phyloP scores from a whole-genome alignment of 805 yeast genomes.

The Wickerhamiella bombiphila region DNA sequence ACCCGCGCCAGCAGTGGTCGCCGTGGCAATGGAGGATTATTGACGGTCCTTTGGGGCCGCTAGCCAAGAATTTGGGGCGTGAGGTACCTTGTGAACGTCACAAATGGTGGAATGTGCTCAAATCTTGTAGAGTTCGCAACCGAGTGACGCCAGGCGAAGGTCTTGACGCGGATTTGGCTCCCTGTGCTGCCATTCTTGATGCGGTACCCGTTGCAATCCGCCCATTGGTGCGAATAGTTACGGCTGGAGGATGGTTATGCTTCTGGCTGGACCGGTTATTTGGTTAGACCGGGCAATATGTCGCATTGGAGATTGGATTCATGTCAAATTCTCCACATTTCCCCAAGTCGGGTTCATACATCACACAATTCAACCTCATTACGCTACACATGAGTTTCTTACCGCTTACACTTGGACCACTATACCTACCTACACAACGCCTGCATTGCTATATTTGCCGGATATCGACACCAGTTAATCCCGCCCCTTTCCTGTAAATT shows the following conservation, averaged over 20 bases:
- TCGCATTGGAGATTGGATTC: no score
- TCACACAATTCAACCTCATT: no score
- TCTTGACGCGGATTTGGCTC: constrained; percentile 33
- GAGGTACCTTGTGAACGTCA: constrained; percentile 62
- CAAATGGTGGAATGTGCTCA: constrained; percentile 88
- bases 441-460: no score
- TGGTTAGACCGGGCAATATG: constrained; percentile 16
- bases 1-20: constrained; percentile 73
- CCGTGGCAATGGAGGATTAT: constrained; percentile 83
- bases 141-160: constrained; percentile 75
- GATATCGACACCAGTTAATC: no score
- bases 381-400: no score
- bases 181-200: constrained; percentile 12
- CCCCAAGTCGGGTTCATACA: no score
- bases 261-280: constrained; percentile 46
- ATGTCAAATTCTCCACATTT: no score
- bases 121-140: constrained; percentile 64
- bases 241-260: constrained; percentile 33
- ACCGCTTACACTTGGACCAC: no score
- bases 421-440: no score
- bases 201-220: constrained; percentile 9
- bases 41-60: constrained; percentile 88
- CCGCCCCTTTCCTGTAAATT: no score
- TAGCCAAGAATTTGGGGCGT: constrained; percentile 59
- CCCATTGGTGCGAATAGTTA: constrained; percentile 6